These are phyloP conservation scores for Phialemonium atrogriseum DNA, from an alignment of 2,329 filamentous ascomycete genomes.

Conservation along the genomic window DNA sequence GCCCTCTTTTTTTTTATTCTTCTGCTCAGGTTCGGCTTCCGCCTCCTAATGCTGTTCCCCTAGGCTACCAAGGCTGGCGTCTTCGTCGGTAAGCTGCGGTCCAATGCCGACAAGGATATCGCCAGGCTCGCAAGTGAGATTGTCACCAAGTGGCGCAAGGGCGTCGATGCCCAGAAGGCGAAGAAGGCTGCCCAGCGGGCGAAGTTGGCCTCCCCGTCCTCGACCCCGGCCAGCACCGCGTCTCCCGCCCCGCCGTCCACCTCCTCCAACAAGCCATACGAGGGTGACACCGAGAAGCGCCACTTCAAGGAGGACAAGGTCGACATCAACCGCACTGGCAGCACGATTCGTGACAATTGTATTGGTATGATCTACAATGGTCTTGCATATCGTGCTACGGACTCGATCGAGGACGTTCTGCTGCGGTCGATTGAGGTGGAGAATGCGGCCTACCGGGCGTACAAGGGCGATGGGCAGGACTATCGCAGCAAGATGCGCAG, in stretches of 20 bases:
- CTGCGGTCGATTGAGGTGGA: conserved; percentile 76
- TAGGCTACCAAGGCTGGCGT: conserved; percentile 85
- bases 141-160: conserved; percentile 79
- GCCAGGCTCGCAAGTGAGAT: conserved; percentile 70
- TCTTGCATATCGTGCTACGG: conserved; percentile 61
- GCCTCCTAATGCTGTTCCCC: conserved; percentile 1
- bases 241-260: conserved; percentile 37
- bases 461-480: conserved; percentile 61
- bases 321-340: conserved; percentile 66
- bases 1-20: background rate
- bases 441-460: conserved; percentile 61
- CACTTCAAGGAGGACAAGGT: conserved; percentile 76
- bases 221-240: conserved; percentile 39
- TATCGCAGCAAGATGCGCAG: conserved; percentile 89
- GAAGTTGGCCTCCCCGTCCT: conserved; percentile 31
- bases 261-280: conserved; percentile 36
- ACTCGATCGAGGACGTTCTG: conserved; percentile 63
- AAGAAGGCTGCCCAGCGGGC: conserved; percentile 23
- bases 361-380: conserved; percentile 93
- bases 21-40: background rate
- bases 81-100: conserved; percentile 70
- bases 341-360: conserved; percentile 69
- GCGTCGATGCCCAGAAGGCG: conserved; percentile 58
- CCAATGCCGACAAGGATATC: conserved; percentile 76
- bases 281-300: conserved; percentile 68